These are phyloP conservation scores for Plicaturopsis crispa DNA, from an alignment of 768 basidiomycete species.

Conservation along the genomic window DNA sequence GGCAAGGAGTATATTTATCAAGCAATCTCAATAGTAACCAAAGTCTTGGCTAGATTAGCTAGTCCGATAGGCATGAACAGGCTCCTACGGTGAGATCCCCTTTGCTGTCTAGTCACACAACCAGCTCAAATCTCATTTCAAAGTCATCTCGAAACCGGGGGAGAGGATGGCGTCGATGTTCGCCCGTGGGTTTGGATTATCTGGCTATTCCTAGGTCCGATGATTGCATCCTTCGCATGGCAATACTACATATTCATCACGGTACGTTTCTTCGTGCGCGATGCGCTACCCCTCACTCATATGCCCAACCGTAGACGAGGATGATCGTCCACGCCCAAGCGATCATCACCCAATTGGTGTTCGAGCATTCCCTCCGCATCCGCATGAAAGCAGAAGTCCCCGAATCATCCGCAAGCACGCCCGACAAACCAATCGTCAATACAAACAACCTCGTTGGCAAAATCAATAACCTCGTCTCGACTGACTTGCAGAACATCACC, in stretches of 20 bases:
- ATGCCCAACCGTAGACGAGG: too few species aligned
- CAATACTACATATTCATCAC: constrained; percentile 31
- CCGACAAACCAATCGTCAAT: too few species aligned
- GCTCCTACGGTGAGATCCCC: too few species aligned
- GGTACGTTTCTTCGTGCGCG: constrained; percentile 15
- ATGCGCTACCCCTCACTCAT: too few species aligned
- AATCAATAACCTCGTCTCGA: constrained; percentile 71
- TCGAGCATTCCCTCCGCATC: constrained; percentile 54
- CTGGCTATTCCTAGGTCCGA: constrained; percentile 28
- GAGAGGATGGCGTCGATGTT: constrained; percentile 30
- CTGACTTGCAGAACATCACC: constrained; percentile 34
- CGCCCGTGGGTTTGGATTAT: constrained; percentile 47
- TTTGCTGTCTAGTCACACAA: too few species aligned
- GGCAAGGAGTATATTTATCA: constrained; percentile 3
- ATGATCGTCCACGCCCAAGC: constrained; percentile 31
- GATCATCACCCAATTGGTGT: constrained; percentile 44
- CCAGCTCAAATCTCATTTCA: too few species aligned
- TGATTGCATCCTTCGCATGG: constrained; percentile 23
- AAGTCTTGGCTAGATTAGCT: too few species aligned
- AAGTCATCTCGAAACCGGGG: constrained; percentile 35
- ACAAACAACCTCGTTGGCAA: constrained; percentile 68
- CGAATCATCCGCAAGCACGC: too few species aligned
- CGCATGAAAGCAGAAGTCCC: too few species aligned
- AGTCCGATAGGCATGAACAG: too few species aligned
- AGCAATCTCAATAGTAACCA: constrained; percentile 3